phyloP scores from a whole-genome alignment of 2,329 filamentous ascomycete species.

The Colletotrichum tamarilloi region DNA sequence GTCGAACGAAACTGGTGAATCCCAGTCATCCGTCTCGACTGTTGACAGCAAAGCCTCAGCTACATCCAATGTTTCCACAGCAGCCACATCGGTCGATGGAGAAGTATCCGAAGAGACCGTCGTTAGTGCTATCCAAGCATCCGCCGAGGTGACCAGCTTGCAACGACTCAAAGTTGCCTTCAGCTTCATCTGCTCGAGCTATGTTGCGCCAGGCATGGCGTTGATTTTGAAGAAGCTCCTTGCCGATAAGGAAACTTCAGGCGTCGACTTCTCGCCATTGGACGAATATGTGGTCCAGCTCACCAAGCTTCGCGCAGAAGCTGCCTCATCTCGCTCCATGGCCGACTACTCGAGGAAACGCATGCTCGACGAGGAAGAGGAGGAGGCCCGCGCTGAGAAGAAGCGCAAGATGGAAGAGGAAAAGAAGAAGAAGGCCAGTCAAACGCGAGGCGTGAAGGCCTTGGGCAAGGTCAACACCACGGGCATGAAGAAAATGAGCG shows the following conservation, averaged over 20 bases:
- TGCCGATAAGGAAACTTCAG: conserved; percentile 43
- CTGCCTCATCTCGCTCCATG: conserved; percentile 73
- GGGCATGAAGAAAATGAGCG: conserved; percentile 97
- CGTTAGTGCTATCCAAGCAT: conserved; percentile 56
- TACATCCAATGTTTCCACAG: conserved; percentile 55
- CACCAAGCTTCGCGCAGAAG: conserved; percentile 76
- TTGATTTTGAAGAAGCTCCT: conserved; percentile 55
- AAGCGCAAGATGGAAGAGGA: conserved; percentile 89
- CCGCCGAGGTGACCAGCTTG: conserved; percentile 63
- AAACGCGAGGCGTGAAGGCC: conserved; percentile 81
- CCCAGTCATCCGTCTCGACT: conserved; percentile 53
- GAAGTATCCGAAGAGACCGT: conserved; percentile 47
- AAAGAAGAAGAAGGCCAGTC: conserved; percentile 80
- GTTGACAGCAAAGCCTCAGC: conserved; percentile 47
- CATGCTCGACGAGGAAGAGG: conserved; percentile 73
- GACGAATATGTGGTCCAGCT: conserved; percentile 76
- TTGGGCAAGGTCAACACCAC: conserved; percentile 89
- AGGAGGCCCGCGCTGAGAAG: conserved; percentile 77
- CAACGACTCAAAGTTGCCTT: conserved; percentile 74
- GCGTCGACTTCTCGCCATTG: conserved; percentile 76
- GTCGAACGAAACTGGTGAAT: conserved; percentile 49
- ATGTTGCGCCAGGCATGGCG: conserved; percentile 62
- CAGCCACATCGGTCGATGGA: conserved; percentile 56
- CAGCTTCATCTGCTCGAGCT: conserved; percentile 71
- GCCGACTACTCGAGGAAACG: conserved; percentile 80